Evolutionary conservation across 2,329 filamentous ascomycete genomes (phyloP).

Genomic region (Endoconidiophora laricicola): DNA sequence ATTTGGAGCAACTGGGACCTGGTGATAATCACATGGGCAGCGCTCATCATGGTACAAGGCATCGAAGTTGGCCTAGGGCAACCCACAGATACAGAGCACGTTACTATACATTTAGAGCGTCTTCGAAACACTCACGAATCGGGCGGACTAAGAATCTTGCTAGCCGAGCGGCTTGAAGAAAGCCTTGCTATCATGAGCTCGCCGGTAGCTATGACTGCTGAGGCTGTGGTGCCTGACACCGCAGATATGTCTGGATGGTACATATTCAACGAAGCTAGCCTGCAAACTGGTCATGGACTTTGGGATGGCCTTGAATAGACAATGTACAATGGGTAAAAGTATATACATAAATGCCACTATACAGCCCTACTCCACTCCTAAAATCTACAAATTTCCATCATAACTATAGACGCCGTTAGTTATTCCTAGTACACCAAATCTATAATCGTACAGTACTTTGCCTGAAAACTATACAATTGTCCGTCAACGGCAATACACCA

Average conservation of each 20-base stretch:
- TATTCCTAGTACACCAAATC: too few species aligned
- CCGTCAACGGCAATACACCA: not conserved
- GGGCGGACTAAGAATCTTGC: constrained; percentile 16
- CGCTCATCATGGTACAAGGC: constrained; percentile 26
- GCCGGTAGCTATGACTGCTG: constrained; percentile 14
- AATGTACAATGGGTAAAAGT: too few species aligned
- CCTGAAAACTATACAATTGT: not conserved
- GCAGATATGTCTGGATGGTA: constrained; percentile 16
- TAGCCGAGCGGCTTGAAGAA: constrained; percentile 17
- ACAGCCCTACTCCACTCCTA: too few species aligned
- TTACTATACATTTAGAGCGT: constrained; percentile 18
- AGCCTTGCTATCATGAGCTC: constrained; percentile 17
- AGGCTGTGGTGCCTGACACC: constrained; percentile 12
- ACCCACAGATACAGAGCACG: constrained; percentile 18
- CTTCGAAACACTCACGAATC: constrained; percentile 19
- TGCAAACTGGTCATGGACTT: constrained; percentile 15
- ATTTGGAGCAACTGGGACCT: constrained; percentile 30
- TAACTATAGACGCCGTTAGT: too few species aligned
- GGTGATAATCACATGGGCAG: constrained; percentile 28
- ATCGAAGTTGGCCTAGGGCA: constrained; percentile 25
- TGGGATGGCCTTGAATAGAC: constrained; percentile 6
- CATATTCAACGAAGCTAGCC: constrained; percentile 17
- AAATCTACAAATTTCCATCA: too few species aligned
- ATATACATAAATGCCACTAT: too few species aligned
- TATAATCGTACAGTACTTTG: too few species aligned